Percentiles rank a stretch among this genome's conserved stretches.
phyloP scores from a whole-genome alignment of 139 green algal genomes.

The Chlorella ohadii region DNA sequence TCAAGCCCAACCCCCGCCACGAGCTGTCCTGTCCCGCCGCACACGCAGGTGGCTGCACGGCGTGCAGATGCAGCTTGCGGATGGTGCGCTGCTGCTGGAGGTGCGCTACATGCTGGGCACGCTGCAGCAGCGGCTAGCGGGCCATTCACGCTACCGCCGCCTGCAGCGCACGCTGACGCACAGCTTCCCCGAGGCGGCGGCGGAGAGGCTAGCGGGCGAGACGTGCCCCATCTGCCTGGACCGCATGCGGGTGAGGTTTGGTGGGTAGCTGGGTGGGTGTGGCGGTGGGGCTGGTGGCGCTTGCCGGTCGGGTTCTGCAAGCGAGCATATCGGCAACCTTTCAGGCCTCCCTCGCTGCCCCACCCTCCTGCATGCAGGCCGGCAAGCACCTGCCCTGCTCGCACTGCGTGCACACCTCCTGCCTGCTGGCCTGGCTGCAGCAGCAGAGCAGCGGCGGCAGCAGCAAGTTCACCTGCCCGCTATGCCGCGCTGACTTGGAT shows the following conservation, averaged over 20 bases:
- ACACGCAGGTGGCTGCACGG: constrained; percentile 81
- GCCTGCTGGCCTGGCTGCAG: constrained; percentile 97
- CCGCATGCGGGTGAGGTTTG: constrained; percentile 17
- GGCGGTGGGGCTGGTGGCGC: too few relatives aligned
- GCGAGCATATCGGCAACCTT: neutral
- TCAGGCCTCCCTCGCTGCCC: neutral
- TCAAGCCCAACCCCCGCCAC: too few relatives aligned
- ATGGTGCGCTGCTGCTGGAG: constrained; percentile 83
- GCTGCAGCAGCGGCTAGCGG: constrained; percentile 76
- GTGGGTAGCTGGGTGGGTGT: neutral
- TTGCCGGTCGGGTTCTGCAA: neutral
- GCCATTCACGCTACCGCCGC: constrained; percentile 67
- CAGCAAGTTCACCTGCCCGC: constrained; percentile 88
- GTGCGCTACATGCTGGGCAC: constrained; percentile 85
- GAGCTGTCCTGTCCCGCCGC: too few relatives aligned
- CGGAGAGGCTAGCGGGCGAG: neutral
- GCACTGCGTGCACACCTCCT: constrained; percentile 96
- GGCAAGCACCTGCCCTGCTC: constrained; percentile 95
- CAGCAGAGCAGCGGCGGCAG: constrained; percentile 51
- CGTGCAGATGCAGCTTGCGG: constrained; percentile 91
- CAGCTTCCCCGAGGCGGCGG: constrained; percentile 12
- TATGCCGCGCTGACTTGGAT: constrained; percentile 90
- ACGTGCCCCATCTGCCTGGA: constrained; percentile 52
- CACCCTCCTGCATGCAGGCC: constrained; percentile 7
- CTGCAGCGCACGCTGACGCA: constrained; percentile 30